Percentiles rank a stretch among this genome's conserved stretches.
phyloP scores from a whole-genome alignment of 2,329 filamentous ascomycete genomes.

The Colletotrichum orbiculare region DNA sequence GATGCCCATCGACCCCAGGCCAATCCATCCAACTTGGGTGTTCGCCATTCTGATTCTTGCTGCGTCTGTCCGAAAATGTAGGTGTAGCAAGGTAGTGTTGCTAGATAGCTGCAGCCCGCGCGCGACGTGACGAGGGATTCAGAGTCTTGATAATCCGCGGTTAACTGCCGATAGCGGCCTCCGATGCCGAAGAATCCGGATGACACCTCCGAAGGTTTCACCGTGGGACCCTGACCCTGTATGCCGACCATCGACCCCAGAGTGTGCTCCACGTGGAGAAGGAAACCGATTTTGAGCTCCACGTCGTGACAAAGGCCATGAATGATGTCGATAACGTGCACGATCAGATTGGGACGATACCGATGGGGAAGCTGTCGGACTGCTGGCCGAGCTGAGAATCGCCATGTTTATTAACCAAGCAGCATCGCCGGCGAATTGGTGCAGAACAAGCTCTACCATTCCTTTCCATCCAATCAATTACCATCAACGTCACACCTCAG shows the following conservation, averaged over 20 bases:
- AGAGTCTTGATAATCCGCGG: background rate
- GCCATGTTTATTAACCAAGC: conserved; percentile 5
- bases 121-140: too few relatives aligned
- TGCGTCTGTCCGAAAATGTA: too few relatives aligned
- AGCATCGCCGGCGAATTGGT: too few relatives aligned
- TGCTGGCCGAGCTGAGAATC: conserved; percentile 1
- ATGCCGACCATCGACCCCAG: conserved; percentile 12
- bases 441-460: background rate
- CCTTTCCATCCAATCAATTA: background rate
- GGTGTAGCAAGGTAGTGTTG: too few relatives aligned
- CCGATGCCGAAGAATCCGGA: conserved; percentile 14
- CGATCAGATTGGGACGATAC: conserved; percentile 5
- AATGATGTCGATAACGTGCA: conserved; percentile 2
- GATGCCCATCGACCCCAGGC: conserved; percentile 56
- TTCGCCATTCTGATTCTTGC: background rate
- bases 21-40: conserved; percentile 36
- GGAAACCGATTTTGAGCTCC: conserved; percentile 16
- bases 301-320: conserved; percentile 2
- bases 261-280: conserved; percentile 29
- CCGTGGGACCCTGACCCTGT: background rate
- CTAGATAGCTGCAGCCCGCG: too few relatives aligned
- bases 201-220: conserved; percentile 10
- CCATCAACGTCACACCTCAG: background rate
- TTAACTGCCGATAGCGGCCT: conserved; percentile 13
- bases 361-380: conserved; percentile 7